Percentiles rank a stretch among this genome's conserved stretches.
These are phyloP conservation scores for Botrytis cinerea DNA, from an alignment of 2,329 filamentous ascomycete species.

Conservation along the genomic window DNA sequence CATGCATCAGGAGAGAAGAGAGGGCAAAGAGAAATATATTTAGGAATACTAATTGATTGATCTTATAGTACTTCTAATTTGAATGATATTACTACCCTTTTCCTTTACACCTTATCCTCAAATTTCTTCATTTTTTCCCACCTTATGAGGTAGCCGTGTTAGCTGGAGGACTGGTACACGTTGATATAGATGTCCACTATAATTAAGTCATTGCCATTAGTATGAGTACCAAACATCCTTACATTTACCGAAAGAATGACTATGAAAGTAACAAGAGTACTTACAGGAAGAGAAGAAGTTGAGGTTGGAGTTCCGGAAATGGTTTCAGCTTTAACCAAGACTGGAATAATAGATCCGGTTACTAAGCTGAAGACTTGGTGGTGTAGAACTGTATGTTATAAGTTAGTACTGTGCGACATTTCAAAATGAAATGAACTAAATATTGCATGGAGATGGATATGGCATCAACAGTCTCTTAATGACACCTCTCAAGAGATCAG, in stretches of 20 bases:
- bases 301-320: slow-evolving; percentile 30
- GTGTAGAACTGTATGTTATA: slow-evolving; percentile 48
- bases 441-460: too few species aligned
- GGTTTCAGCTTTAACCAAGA: slow-evolving; percentile 62
- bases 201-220: neutral
- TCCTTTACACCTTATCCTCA: neutral
- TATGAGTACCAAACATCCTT: neutral
- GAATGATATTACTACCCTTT: too few species aligned
- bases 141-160: slow-evolving; percentile 14
- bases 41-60: too few species aligned
- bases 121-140: neutral
- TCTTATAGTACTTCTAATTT: too few species aligned
- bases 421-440: too few species aligned
- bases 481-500: too few species aligned
- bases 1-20: too few species aligned
- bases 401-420: neutral
- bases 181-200: slow-evolving; percentile 21
- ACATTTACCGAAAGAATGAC: neutral
- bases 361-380: slow-evolving; percentile 61
- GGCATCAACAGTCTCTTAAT: too few species aligned
- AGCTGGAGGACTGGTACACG: slow-evolving; percentile 22
- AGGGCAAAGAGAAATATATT: too few species aligned
- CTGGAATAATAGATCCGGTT: slow-evolving; percentile 68
- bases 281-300: slow-evolving; percentile 18
- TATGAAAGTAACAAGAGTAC: neutral